These are phyloP conservation scores for Russula griseocarnosa DNA, from an alignment of 768 basidiomycete genomes.

Conservation along the genomic window DNA sequence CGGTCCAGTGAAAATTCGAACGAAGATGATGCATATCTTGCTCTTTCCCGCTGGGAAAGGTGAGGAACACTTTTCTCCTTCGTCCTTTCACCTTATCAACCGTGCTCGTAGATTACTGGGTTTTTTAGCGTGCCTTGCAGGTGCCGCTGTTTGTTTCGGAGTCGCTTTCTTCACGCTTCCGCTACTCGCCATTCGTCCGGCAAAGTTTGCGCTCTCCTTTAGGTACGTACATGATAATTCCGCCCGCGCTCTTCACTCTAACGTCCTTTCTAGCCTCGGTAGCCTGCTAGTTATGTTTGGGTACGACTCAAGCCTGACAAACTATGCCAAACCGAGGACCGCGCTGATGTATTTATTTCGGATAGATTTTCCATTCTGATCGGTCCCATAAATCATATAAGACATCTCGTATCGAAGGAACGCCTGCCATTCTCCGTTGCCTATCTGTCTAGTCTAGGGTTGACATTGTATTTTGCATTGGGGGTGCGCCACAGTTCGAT, in stretches of 20 bases:
- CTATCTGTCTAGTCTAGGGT: slow-evolving; percentile 77
- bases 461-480: slow-evolving; percentile 90
- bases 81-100: background rate
- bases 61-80: slow-evolving; percentile 33
- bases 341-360: background rate
- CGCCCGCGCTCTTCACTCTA: background rate
- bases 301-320: slow-evolving; percentile 40
- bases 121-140: slow-evolving; percentile 83
- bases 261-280: slow-evolving; percentile 54
- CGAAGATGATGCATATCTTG: slow-evolving; percentile 96
- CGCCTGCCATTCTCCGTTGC: slow-evolving; percentile 78
- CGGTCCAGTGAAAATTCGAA: slow-evolving; percentile 76
- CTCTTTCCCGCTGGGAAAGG: slow-evolving; percentile 92
- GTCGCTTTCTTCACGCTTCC: slow-evolving; percentile 85
- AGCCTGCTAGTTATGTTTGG: slow-evolving; percentile 96
- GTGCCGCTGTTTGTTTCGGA: slow-evolving; percentile 91
- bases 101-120: slow-evolving; percentile 63
- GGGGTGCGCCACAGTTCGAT: slow-evolving; percentile 52
- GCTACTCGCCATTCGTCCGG: slow-evolving; percentile 64
- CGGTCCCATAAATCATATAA: slow-evolving; percentile 88
- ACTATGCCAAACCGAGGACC: background rate
- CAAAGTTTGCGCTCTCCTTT: slow-evolving; percentile 89
- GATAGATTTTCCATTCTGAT: slow-evolving; percentile 75
- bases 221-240: slow-evolving; percentile 44
- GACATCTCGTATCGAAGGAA: slow-evolving; percentile 79